Base-by-base conservation (phyloP, 2,329 filamentous ascomycete species). In the Hypoxylon sp. region DNA sequence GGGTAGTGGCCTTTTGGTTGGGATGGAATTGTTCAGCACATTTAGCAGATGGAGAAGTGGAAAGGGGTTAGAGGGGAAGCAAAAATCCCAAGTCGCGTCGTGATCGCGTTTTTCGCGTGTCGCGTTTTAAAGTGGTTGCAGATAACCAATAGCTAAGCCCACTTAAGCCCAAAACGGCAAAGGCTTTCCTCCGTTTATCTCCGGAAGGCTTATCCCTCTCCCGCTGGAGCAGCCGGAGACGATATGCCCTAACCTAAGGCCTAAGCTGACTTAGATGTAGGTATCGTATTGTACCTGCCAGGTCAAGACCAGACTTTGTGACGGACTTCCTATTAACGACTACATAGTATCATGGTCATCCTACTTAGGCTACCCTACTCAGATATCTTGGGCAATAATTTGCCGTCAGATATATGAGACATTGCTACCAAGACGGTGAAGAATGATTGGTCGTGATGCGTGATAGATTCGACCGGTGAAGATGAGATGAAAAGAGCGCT, bases 91-190 rank as follows among this genome's bases (percentile, higher is more conserved):
- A 46, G 46, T 55, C 61, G 61, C 61, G 61, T 62, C 38, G 24
- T 46, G 40, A 48, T 35, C 61, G 61, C 57, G 61, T 54, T 62
- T 63, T 61, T 57, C 49, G 55, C 38, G 61, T 48, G 33, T 27
- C 58, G 61, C 52, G 61, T 56, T 53, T 48, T 41, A 51, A 62
- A 64, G 61, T 56, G 61, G 55, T 64, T 62, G 58, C 61, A 63
- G 50, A 15, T 35, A n/a, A 15, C 24, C 56, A 52, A 56, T 35
- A n/a, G 11, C 24, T 53, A 52, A 56, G 17, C 20, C 48, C 45
- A 49, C 59, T 56, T 56, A 60, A 57, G 23, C 17, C 47, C 42
- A 47, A 60, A 49, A 17, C n/a, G 37, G 60, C 29, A 60, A 56
- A 27, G 17, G 8, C 21, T 10, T 21, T 46, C 4, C 6, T 20